Percentiles rank a stretch among this genome's conserved stretches.
Conservation (phyloP, 2,329 filamentous ascomycete species). For the Colletotrichum theobromicola region DNA sequence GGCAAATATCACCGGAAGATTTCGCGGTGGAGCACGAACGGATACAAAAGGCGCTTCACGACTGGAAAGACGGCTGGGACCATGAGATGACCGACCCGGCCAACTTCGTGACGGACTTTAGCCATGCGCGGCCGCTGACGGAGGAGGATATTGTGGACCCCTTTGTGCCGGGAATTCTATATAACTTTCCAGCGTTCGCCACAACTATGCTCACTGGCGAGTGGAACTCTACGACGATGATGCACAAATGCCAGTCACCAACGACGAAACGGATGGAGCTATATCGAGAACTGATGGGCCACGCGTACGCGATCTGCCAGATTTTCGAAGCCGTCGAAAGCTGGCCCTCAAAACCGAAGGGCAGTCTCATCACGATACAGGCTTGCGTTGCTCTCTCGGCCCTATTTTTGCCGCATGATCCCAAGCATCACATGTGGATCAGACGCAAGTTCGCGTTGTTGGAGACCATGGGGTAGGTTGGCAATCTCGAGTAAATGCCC, state of each 20-base stretch:
- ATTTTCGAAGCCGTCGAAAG: constrained; percentile 80
- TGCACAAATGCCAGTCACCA: constrained; percentile 79
- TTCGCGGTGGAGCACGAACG: constrained; percentile 68
- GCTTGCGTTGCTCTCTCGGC: constrained; percentile 77
- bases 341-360: constrained; percentile 73
- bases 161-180: constrained; percentile 72
- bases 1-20: constrained; percentile 66
- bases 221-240: constrained; percentile 78
- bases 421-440: constrained; percentile 77
- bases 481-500: background rate
- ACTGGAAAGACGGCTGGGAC: constrained; percentile 64
- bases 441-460: constrained; percentile 79
- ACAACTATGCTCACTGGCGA: constrained; percentile 79
- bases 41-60: constrained; percentile 51
- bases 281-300: constrained; percentile 58
- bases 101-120: constrained; percentile 69
- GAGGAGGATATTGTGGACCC: constrained; percentile 76
- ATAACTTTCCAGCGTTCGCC: constrained; percentile 72
- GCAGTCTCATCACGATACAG: constrained; percentile 75
- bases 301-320: constrained; percentile 75
- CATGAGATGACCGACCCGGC: constrained; percentile 64
- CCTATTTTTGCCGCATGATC: constrained; percentile 80
- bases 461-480: constrained; percentile 77
- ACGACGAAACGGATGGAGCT: constrained; percentile 56
- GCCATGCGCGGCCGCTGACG: constrained; percentile 54